phyloP scores from a whole-genome alignment of 2,329 filamentous ascomycete genomes.

The Ascochyta viciae-villosae region DNA sequence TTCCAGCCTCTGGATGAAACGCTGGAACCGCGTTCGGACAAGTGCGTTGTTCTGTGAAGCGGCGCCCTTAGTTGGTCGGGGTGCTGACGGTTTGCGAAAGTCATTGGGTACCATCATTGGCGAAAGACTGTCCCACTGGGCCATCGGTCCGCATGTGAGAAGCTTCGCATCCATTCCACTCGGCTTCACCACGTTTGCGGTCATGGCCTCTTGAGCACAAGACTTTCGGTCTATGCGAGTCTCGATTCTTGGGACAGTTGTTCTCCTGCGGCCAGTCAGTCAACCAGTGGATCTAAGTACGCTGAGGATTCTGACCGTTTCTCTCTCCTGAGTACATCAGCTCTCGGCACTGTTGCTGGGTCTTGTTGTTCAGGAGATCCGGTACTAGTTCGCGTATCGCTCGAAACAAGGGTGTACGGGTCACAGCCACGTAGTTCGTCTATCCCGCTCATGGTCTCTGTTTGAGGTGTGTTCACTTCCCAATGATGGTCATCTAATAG shows the following conservation, averaged over 20 bases:
- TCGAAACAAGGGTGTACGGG: conserved; percentile 35
- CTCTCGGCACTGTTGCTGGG: background rate
- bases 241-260: conserved; percentile 26
- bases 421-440: conserved; percentile 34
- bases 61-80: conserved; percentile 23
- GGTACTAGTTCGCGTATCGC: conserved; percentile 30
- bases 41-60: conserved; percentile 28
- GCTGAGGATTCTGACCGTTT: conserved; percentile 9
- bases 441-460: conserved; percentile 30
- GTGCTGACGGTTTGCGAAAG: conserved; percentile 25
- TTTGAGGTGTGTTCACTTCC: conserved; percentile 31
- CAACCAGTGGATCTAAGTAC: background rate
- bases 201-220: conserved; percentile 7
- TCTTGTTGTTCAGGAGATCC: conserved; percentile 26
- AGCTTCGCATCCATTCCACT: conserved; percentile 19
- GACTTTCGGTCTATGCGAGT: conserved; percentile 29
- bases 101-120: conserved; percentile 28
- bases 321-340: conserved; percentile 21
- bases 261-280: conserved; percentile 1
- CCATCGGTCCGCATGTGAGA: conserved; percentile 38
- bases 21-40: conserved; percentile 55
- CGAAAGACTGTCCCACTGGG: conserved; percentile 44
- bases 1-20: conserved; percentile 64
- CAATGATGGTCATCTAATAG: conserved; percentile 37
- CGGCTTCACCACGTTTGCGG: conserved; percentile 9